Evolutionary conservation across 2,329 filamentous ascomycete genomes (phyloP).

Genomic region (Sclerotinia spermophila): DNA sequence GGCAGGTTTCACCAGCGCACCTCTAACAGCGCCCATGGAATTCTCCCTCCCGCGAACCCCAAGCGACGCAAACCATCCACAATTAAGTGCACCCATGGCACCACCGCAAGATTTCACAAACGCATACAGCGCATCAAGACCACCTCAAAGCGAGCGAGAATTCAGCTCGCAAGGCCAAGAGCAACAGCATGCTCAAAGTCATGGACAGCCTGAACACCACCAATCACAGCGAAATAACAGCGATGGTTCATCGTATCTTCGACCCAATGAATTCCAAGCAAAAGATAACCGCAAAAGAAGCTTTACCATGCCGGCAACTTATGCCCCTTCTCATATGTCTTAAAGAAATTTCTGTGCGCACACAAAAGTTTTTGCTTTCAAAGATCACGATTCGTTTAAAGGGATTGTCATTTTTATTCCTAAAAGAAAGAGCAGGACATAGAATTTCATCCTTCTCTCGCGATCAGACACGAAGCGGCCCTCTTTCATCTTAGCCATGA

Average conservation of each 20-base stretch:
- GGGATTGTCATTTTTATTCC: conserved; percentile 6
- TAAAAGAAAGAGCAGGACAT: conserved; percentile 2
- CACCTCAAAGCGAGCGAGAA: conserved; percentile 27
- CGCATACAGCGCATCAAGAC: conserved; percentile 31
- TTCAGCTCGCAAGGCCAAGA: conserved; percentile 23
- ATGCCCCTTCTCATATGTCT: conserved; percentile 13
- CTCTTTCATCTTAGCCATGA: not conserved
- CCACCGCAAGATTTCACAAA: conserved; percentile 48
- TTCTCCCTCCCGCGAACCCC: conserved; percentile 48
- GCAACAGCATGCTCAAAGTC: conserved; percentile 29
- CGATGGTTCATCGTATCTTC: conserved; percentile 30
- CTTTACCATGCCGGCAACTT: conserved; percentile 31
- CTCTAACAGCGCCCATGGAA: conserved; percentile 52
- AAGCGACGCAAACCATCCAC: conserved; percentile 41
- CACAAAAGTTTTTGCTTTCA: conserved; percentile 1
- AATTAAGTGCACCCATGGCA: conserved; percentile 53
- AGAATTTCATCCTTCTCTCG: not conserved
- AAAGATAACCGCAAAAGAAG: conserved; percentile 34
- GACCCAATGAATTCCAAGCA: conserved; percentile 30
- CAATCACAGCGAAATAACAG: conserved; percentile 24
- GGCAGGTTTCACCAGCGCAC: conserved; percentile 51
- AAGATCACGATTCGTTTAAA: not conserved
- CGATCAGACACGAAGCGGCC: not conserved
- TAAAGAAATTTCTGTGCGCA: not conserved
- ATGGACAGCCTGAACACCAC: conserved; percentile 21